Evolutionary conservation across 106 monocot species (phyloP).

Genomic region (Platanthera guangdongensis): DNA sequence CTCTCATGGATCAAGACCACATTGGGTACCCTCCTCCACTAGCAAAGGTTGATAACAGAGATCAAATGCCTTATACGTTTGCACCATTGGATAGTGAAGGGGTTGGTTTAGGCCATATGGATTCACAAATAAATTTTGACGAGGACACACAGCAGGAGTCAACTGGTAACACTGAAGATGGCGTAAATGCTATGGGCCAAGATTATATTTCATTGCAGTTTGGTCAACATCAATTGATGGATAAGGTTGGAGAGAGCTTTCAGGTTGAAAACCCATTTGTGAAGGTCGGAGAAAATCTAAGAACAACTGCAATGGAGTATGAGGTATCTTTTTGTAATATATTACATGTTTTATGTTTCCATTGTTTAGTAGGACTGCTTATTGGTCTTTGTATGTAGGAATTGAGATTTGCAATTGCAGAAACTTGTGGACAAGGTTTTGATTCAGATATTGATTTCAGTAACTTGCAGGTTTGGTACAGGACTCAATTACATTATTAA

Average conservation of each 20-base stretch:
- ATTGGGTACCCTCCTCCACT: constrained; percentile 29
- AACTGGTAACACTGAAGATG: constrained; percentile 26
- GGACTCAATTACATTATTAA: background rate
- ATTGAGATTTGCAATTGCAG: constrained; percentile 33
- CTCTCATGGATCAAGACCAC: constrained; percentile 84
- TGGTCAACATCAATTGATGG: constrained; percentile 18
- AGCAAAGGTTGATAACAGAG: constrained; percentile 25
- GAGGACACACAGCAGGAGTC: constrained; percentile 29
- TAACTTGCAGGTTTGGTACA: constrained; percentile 64
- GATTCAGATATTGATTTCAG: constrained; percentile 61
- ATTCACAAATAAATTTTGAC: constrained; percentile 44
- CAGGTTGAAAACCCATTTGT: constrained; percentile 34
- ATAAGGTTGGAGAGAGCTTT: constrained; percentile 26
- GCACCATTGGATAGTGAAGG: constrained; percentile 20
- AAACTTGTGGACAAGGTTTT: constrained; percentile 15
- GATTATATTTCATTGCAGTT: constrained; percentile 33
- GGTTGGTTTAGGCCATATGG: constrained; percentile 28
- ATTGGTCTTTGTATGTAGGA: constrained; percentile 25
- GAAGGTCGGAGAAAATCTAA: constrained; percentile 15
- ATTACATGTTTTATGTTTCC: background rate
- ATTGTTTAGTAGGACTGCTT: background rate
- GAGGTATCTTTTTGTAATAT: constrained; percentile 43
- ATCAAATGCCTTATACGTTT: constrained; percentile 27
- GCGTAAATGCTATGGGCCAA: constrained; percentile 19
- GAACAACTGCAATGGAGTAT: constrained; percentile 38